These are phyloP conservation scores for Suillus americanus DNA, from an alignment of 768 basidiomycete species.

Conservation along the genomic window DNA sequence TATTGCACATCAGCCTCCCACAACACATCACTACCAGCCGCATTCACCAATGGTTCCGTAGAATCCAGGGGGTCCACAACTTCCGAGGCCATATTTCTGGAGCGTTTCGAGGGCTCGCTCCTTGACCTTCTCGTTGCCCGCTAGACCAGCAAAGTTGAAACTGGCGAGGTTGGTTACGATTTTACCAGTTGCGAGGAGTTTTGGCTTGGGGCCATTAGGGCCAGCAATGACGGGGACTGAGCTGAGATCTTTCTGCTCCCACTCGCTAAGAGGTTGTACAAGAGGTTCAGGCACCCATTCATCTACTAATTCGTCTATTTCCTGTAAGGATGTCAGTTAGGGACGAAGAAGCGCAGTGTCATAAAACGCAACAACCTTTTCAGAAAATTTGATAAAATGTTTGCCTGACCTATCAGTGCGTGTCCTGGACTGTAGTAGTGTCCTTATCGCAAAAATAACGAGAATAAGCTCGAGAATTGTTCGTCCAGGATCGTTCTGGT, in stretches of 20 bases:
- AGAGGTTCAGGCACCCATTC: slow-evolving; percentile 93
- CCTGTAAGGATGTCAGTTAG: slow-evolving; percentile 45
- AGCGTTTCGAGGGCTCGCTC: slow-evolving; percentile 82
- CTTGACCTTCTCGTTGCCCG: slow-evolving; percentile 86
- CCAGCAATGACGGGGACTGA: slow-evolving; percentile 79
- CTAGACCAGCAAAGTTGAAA: slow-evolving; percentile 89
- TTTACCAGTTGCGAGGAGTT: slow-evolving; percentile 69
- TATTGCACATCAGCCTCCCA: slow-evolving; percentile 10
- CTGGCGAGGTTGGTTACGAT: slow-evolving; percentile 82
- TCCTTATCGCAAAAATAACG: slow-evolving; percentile 83
- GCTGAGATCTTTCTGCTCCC: slow-evolving; percentile 68
- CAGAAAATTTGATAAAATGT: slow-evolving; percentile 87
- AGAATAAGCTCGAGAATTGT: slow-evolving; percentile 89
- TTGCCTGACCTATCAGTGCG: slow-evolving; percentile 81
- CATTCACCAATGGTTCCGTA: slow-evolving; percentile 90
- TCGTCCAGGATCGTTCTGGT: slow-evolving; percentile 94
- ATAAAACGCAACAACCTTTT: slow-evolving; percentile 62
- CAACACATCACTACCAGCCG: not conserved
- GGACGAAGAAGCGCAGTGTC: not conserved
- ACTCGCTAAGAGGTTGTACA: slow-evolving; percentile 54
- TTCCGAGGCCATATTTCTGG: slow-evolving; percentile 87
- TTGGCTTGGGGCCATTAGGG: slow-evolving; percentile 80
- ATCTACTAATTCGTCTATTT: slow-evolving; percentile 94
- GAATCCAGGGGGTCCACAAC: slow-evolving; percentile 96
- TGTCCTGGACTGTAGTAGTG: slow-evolving; percentile 87